These are phyloP conservation scores for Barnettozyma californica DNA, from an alignment of 805 yeast species.

Conservation along the genomic window DNA sequence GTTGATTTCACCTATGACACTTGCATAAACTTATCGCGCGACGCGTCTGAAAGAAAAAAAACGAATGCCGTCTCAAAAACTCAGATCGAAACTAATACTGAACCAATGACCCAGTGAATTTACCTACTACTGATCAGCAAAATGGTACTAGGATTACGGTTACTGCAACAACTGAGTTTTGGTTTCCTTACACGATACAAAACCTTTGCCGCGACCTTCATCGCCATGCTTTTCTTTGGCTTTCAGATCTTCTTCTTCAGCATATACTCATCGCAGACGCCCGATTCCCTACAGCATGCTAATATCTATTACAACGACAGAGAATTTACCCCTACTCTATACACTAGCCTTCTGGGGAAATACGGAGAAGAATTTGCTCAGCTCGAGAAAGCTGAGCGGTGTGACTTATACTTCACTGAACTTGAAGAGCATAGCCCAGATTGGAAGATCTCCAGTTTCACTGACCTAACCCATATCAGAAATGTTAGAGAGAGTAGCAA, in stretches of 20 bases:
- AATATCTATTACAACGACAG: not conserved
- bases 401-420: conserved; percentile 27
- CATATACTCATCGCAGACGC: not conserved
- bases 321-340: not conserved
- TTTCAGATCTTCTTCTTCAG: conserved; percentile 1
- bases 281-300: not conserved
- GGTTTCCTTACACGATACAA: not conserved
- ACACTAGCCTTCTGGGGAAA: not conserved
- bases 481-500: conserved; percentile 18
- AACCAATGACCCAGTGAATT: not conserved
- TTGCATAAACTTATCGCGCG: not conserved
- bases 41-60: not conserved
- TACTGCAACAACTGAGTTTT: not conserved
- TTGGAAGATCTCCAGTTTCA: conserved; percentile 22
- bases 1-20: too few relatives aligned
- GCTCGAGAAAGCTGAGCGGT: conserved; percentile 16
- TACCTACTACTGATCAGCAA: not conserved
- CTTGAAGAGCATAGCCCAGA: conserved; percentile 16
- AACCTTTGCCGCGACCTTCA: not conserved
- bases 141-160: not conserved
- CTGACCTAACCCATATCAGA: conserved; percentile 16
- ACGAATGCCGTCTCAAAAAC: not conserved
- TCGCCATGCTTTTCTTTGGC: not conserved
- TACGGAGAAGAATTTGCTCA: not conserved
- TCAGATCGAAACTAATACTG: not conserved